Conservation (phyloP, 1,284 basidiomycete species). For the Trichosporon ovoides region DNA sequence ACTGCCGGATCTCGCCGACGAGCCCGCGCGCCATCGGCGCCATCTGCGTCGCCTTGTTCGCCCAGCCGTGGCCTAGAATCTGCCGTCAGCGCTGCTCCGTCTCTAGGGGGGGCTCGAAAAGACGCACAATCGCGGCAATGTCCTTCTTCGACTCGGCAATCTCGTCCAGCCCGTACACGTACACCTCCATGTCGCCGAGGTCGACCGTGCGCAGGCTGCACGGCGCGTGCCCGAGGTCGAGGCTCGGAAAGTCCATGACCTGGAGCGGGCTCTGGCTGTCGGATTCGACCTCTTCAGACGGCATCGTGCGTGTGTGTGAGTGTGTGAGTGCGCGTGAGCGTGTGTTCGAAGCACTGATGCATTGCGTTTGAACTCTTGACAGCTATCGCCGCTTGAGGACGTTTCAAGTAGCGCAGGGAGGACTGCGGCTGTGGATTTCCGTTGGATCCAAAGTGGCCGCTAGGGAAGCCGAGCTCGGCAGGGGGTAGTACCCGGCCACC, state of each 20-base stretch:
- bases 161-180: conserved; percentile 11
- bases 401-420: no score
- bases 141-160: conserved; percentile 16
- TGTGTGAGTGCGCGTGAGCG: neutral
- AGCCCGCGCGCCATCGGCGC: conserved; percentile 32
- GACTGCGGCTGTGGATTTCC: no score
- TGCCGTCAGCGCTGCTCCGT: neutral
- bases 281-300: neutral
- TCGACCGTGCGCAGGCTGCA: neutral
- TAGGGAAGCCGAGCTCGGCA: no score
- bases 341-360: no score
- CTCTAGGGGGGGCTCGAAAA: neutral
- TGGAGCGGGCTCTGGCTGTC: conserved; percentile 6
- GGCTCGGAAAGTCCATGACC: conserved; percentile 5
- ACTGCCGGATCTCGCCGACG: conserved; percentile 24
- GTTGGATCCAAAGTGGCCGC: no score
- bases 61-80: conserved; percentile 28
- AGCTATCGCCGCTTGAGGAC: no score
- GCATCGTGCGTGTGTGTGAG: neutral
- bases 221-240: conserved; percentile 6
- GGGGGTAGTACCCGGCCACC: no score
- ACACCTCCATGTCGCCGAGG: conserved; percentile 5
- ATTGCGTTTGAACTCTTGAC: no score
- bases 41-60: conserved; percentile 32
- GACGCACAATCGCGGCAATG: conserved; percentile 30